phyloP scores from a whole-genome alignment of 306 rosid genomes.

The Ormosia emarginata region DNA sequence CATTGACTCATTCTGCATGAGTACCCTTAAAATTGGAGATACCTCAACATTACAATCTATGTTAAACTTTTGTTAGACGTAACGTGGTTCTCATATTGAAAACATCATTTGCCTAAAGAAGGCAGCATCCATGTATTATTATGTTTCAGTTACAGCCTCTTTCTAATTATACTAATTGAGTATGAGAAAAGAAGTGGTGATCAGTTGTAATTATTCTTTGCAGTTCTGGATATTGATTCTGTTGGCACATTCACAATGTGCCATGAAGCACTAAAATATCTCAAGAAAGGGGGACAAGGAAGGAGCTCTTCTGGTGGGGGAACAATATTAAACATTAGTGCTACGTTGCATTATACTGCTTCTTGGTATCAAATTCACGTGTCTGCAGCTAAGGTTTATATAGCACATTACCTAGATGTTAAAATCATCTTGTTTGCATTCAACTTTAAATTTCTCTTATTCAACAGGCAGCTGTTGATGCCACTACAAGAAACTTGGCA shows the following conservation, averaged over 20 bases:
- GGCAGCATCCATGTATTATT: neutral
- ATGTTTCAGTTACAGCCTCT: neutral
- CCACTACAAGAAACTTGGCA: constrained; percentile 91
- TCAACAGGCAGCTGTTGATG: constrained; percentile 90
- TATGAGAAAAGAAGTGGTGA: neutral
- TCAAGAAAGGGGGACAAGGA: constrained; percentile 87
- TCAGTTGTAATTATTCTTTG: constrained; percentile 21
- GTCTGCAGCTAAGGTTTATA: constrained; percentile 86
- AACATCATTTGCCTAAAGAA: neutral
- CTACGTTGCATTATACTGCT: constrained; percentile 88
- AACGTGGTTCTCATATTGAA: neutral
- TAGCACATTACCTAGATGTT: constrained; percentile 6
- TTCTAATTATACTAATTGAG: neutral
- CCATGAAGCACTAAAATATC: constrained; percentile 80
- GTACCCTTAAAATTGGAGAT: neutral
- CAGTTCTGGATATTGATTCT: constrained; percentile 94
- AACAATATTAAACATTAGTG: constrained; percentile 71
- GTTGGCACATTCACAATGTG: constrained; percentile 99
- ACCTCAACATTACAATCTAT: neutral
- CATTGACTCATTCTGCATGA: neutral
- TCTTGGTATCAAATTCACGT: constrained; percentile 94
- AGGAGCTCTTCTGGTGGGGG: constrained; percentile 65
- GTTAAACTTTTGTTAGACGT: neutral
- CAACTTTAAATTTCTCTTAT: neutral
- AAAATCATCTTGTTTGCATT: neutral